Conservation (phyloP, 2,329 filamentous ascomycete species). For the Arthrobotrys pseudoclavata region DNA sequence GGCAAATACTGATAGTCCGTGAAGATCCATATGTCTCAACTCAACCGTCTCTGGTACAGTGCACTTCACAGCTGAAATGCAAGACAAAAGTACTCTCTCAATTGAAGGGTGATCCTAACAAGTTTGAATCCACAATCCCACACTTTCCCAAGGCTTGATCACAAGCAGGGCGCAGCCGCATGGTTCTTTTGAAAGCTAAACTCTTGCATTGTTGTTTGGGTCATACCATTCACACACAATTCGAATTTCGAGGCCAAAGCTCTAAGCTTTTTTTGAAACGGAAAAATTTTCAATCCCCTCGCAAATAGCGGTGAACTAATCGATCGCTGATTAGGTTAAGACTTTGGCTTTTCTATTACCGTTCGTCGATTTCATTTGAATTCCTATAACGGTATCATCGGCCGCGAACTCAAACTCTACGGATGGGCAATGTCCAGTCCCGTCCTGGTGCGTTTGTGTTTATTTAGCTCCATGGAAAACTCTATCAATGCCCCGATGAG, state of each 20-base stretch:
- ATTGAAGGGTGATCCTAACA: conserved; percentile 25
- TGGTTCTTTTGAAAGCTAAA: conserved; percentile 3
- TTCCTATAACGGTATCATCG: background rate
- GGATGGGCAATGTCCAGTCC: conserved; percentile 12
- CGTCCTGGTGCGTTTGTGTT: conserved; percentile 16
- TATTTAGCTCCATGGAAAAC: conserved; percentile 4
- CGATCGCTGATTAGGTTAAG: background rate
- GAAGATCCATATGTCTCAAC: conserved; percentile 40
- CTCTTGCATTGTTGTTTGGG: conserved; percentile 12
- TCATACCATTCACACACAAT: conserved; percentile 23
- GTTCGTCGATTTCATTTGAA: no score
- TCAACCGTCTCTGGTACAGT: background rate
- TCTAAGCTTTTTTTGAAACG: conserved; percentile 23
- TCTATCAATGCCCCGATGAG: conserved; percentile 5
- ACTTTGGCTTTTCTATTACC: background rate
- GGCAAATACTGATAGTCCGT: conserved; percentile 17
- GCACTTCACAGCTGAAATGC: conserved; percentile 22
- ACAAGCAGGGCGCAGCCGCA: conserved; percentile 48
- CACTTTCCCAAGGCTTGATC: conserved; percentile 21
- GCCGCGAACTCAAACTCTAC: background rate
- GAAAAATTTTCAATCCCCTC: conserved; percentile 20
- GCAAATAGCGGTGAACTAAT: background rate
- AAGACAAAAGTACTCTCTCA: conserved; percentile 27
- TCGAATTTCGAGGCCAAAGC: conserved; percentile 1
- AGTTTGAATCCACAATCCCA: conserved; percentile 22